Evolutionary conservation across 106 monocot genomes (phyloP).

Genomic region (Dioscorea alata): DNA sequence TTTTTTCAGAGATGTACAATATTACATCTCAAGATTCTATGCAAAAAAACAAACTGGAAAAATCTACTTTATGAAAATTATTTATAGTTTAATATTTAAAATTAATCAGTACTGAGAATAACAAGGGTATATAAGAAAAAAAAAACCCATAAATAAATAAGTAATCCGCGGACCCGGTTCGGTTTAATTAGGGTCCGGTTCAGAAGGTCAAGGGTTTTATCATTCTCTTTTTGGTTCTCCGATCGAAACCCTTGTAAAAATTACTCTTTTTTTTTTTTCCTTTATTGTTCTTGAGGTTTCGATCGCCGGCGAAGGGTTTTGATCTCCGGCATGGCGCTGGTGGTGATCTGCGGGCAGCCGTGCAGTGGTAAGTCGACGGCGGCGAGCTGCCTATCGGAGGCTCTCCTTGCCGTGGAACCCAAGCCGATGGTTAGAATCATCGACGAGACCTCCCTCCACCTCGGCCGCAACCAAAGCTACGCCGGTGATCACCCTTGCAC

Average conservation of each 20-base stretch:
- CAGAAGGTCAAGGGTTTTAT: too few relatives aligned
- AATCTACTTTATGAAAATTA: too few relatives aligned
- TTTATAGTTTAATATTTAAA: too few relatives aligned
- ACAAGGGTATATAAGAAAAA: too few relatives aligned
- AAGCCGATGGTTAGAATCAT: constrained; percentile 71
- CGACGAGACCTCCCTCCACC: constrained; percentile 93
- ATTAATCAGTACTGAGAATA: too few relatives aligned
- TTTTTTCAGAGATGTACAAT: too few relatives aligned
- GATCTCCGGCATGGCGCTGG: constrained; percentile 62
- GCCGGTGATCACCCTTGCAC: constrained; percentile 21
- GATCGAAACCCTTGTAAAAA: too few relatives aligned
- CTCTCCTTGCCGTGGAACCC: constrained; percentile 30
- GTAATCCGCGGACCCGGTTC: too few relatives aligned
- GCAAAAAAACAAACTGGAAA: too few relatives aligned
- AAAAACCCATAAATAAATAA: too few relatives aligned
- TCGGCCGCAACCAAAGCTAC: constrained; percentile 76
- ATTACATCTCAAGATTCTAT: too few relatives aligned
- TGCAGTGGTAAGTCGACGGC: constrained; percentile 95
- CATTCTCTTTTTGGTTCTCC: not conserved
- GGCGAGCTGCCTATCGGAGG: constrained; percentile 40
- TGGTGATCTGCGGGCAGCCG: constrained; percentile 95
- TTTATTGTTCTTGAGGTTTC: not conserved
- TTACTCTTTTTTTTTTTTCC: not conserved
- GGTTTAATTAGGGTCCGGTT: too few relatives aligned
- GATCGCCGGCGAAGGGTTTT: not conserved